Percentiles rank a stretch among this genome's conserved stretches.
These are phyloP conservation scores for Cercophora newfieldiana DNA, from an alignment of 495 filamentous ascomycete genomes.

Conservation along the genomic window DNA sequence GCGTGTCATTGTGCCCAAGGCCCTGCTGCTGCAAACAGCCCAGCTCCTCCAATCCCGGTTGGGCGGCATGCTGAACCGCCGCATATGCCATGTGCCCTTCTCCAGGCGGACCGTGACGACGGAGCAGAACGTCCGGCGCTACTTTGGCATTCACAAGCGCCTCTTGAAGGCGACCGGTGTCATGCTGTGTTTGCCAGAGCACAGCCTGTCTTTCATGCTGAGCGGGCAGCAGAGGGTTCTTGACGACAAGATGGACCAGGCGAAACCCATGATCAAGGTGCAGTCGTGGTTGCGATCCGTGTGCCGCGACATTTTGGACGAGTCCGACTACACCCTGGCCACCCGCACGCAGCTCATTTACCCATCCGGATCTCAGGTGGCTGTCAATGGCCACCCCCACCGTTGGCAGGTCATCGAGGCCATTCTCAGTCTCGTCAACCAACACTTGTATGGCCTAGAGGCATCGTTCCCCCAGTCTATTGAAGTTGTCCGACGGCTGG, in stretches of 20 bases:
- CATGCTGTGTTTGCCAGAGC: slow-evolving; percentile 52
- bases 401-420: slow-evolving; percentile 47
- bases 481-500: slow-evolving; percentile 40
- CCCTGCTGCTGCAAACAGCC: slow-evolving; percentile 52
- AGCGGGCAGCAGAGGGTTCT: slow-evolving; percentile 49
- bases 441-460: slow-evolving; percentile 39
- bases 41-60: slow-evolving; percentile 49
- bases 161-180: slow-evolving; percentile 37
- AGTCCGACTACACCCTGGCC: slow-evolving; percentile 55
- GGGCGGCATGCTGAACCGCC: slow-evolving; percentile 48
- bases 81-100: slow-evolving; percentile 51
- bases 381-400: slow-evolving; percentile 52
- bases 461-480: slow-evolving; percentile 43
- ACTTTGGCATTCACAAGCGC: slow-evolving; percentile 37
- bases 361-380: slow-evolving; percentile 48
- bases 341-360: slow-evolving; percentile 52
- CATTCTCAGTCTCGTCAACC: slow-evolving; percentile 43
- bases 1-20: slow-evolving; percentile 53
- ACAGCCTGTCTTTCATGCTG: slow-evolving; percentile 54
- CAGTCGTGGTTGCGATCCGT: slow-evolving; percentile 48
- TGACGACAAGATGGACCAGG: slow-evolving; percentile 40
- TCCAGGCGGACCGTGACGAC: slow-evolving; percentile 46
- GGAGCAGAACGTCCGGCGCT: slow-evolving; percentile 34
- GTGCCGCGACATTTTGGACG: slow-evolving; percentile 57
- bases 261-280: slow-evolving; percentile 42